Evolutionary conservation across 805 yeast genomes (phyloP), one percentile per base, ranked within the genome.

Genomic region (Yarrowia sp.): DNA sequence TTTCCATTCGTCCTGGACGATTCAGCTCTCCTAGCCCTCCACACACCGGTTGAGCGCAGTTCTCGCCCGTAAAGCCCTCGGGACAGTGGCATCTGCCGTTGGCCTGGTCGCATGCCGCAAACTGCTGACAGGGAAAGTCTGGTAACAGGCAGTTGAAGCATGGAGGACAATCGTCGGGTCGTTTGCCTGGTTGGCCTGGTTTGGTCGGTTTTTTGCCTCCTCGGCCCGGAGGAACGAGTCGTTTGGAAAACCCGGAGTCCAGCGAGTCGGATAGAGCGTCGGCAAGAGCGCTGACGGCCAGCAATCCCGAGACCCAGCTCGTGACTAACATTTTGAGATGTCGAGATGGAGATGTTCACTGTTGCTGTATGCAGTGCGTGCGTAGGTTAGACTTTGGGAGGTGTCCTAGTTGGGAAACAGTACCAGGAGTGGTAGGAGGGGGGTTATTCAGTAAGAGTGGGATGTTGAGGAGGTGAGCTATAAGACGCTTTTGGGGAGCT

Each of bases 91-190:
- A 95, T 75, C 88, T 84, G 1, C 99, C 99, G 5, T 94, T 90
- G 78, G 82, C 91, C 42, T 89, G 85, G 77, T 95, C 91, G 80
- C 99, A 95, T n/a, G 79, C 79, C 36, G 97, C 92, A 75, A 88
- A 95, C 74, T 95, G 99, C 70, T 90, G 86, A 78, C 99, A 95
- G 71, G 87, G 89, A 74, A 90, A 92, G 71, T 92, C 89, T 2
- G 98, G 97, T 12, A 92, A 82, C 83, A 92, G 90, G 81, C 99
- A 95, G 78, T 95, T 94, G 85, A 95, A 95, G 75, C 98, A 91
- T 0, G 97, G 97, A 0, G 97, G 97, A 74, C 97, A 91, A 63
- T 84, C 81, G 11, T 82, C 86, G 5, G 67, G 67, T 5, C 46
- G 67, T 22, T 48, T 48, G 46, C 56, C 56, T 3, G 65, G 65